Conservation (phyloP, 306 rosid species). For the Ochetophila trinervis region DNA sequence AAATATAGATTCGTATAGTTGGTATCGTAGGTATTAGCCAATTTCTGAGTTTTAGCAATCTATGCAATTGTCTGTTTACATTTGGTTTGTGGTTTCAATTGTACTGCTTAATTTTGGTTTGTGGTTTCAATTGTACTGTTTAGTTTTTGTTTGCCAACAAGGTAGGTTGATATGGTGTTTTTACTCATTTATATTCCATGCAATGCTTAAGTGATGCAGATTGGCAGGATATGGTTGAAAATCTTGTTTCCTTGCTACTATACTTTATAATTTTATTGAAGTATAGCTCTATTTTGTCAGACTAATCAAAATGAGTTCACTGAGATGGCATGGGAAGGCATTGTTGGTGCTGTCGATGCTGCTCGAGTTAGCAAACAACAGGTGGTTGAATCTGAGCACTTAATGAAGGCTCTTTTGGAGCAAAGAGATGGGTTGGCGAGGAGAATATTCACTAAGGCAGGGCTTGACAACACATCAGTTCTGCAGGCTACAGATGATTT, state of each 20-base stretch:
- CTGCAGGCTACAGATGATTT: conserved; percentile 85
- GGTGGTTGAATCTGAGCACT: conserved; percentile 87
- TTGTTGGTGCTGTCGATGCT: conserved; percentile 77
- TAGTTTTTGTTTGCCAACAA: not conserved
- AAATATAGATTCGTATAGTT: no score
- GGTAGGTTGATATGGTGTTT: no score
- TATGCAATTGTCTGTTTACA: no score
- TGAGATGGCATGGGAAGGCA: conserved; percentile 97
- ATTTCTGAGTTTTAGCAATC: no score
- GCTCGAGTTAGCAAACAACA: conserved; percentile 79
- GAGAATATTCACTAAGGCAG: conserved; percentile 87
- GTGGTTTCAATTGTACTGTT: no score
- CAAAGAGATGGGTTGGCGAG: conserved; percentile 91
- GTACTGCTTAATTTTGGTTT: no score
- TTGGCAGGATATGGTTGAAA: not conserved
- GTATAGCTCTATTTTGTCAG: conserved; percentile 30
- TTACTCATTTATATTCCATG: no score
- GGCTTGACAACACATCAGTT: conserved; percentile 79
- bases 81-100: no score
- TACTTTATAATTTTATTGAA: not conserved
- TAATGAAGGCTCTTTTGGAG: conserved; percentile 96
- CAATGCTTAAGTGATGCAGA: not conserved
- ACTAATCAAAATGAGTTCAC: conserved; percentile 71
- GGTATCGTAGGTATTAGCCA: no score
- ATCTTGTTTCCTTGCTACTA: not conserved